Evolutionary conservation across 2,329 filamentous ascomycete species (phyloP).

Genomic region (Aspergillus ochraceoroseus): DNA sequence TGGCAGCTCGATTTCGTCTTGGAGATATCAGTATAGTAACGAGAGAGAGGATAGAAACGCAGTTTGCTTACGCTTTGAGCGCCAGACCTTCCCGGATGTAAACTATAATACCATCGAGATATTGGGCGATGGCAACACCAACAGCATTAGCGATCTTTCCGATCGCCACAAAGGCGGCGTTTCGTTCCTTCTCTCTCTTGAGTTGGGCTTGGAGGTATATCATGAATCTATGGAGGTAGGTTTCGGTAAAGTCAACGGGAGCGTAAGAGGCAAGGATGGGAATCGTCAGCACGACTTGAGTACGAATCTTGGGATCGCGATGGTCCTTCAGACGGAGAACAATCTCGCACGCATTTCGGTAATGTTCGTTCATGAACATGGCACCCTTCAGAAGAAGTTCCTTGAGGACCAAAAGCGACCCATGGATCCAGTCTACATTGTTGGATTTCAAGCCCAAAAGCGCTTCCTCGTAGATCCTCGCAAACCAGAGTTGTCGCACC

Average conservation of each 20-base stretch:
- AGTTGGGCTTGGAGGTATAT: constrained; percentile 88
- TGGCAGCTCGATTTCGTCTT: constrained; percentile 52
- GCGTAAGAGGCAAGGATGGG: constrained; percentile 90
- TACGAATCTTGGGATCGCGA: constrained; percentile 77
- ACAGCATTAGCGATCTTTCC: constrained; percentile 95
- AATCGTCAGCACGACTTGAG: constrained; percentile 85
- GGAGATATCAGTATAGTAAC: constrained; percentile 28
- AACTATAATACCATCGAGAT: constrained; percentile 87
- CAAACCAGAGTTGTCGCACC: constrained; percentile 82
- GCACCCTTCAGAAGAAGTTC: constrained; percentile 90
- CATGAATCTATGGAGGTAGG: constrained; percentile 94
- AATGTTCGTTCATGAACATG: constrained; percentile 98
- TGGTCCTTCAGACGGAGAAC: constrained; percentile 91
- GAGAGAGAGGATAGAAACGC: constrained; percentile 1
- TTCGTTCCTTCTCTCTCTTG: constrained; percentile 90
- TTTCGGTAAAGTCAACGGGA: constrained; percentile 79
- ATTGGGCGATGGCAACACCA: constrained; percentile 88
- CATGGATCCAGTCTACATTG: constrained; percentile 84
- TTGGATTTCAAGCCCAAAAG: constrained; percentile 71
- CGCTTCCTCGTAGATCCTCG: constrained; percentile 83
- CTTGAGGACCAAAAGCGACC: constrained; percentile 86
- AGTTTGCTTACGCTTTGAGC: constrained; percentile 58
- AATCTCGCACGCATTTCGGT: constrained; percentile 86
- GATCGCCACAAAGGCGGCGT: constrained; percentile 91
- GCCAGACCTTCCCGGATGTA: constrained; percentile 89